Conservation (phyloP, 495 filamentous ascomycete genomes). For the Aspergillus sclerotioniger region DNA sequence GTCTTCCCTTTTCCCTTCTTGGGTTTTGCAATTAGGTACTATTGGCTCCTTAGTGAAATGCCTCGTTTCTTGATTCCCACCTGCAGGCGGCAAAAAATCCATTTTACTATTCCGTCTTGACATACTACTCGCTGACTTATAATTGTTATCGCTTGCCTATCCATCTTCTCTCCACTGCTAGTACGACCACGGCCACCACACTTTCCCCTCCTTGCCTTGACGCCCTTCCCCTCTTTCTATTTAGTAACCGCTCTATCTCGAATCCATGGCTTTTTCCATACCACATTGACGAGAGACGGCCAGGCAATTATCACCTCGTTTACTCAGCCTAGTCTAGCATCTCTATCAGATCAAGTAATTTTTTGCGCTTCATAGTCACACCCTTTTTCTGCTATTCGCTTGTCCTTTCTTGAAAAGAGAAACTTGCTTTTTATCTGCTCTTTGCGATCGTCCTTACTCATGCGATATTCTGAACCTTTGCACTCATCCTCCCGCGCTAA, state of each 20-base stretch:
- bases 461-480: neutral
- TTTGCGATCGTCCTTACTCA: neutral
- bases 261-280: neutral
- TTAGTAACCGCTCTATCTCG: neutral
- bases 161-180: slow-evolving; percentile 17
- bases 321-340: neutral
- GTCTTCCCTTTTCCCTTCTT: neutral
- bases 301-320: neutral
- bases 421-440: neutral
- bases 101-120: slow-evolving; percentile 18
- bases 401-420: neutral
- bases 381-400: neutral
- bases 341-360: neutral
- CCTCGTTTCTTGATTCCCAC: slow-evolving; percentile 10
- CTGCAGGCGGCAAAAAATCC: slow-evolving; percentile 19
- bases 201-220: slow-evolving; percentile 11
- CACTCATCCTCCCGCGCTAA: neutral
- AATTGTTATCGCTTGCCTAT: slow-evolving; percentile 18
- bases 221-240: slow-evolving; percentile 10
- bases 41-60: slow-evolving; percentile 2
- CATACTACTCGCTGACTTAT: slow-evolving; percentile 19
- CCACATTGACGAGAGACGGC: neutral
- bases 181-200: slow-evolving; percentile 10
- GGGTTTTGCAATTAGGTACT: neutral
- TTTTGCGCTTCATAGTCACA: neutral